Base-by-base conservation (phyloP, 2,329 filamentous ascomycete genomes). In the Scopulariopsis brevicaulis region DNA sequence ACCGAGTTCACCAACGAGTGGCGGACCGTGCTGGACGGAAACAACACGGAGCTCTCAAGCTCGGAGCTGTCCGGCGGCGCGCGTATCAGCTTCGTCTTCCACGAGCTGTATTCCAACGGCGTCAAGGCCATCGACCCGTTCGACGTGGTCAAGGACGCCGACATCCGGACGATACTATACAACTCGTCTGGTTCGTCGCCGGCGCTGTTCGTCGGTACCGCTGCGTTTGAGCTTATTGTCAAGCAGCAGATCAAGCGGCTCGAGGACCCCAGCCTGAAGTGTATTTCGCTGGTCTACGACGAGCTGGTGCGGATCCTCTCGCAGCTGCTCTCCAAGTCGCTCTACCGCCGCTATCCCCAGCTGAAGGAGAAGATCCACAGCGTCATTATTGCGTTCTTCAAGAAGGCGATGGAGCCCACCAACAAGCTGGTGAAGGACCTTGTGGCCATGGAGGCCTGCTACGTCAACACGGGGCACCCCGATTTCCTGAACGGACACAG, bases 141-240 rank as follows among this genome's bases (percentile, higher is more conserved):
- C 70, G 94, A 99, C 66, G 82, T 92, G 63, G 91, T 97, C 72
- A 99, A 97, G 77, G 94, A 99, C 71, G 86, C 93, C 60, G 94
- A 99, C 68, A 99, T 99, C 66, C 87, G 95, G 65, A 97, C 90
- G 25, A 93, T 96, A 61, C 82, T 99, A 10, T 96, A 96, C 83
- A 99, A 99, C 82, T 97, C 94, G 25, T 97, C 94, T n/a, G 94
- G 94, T 69, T 94, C 94, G 34, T 96, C 93, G 1, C 94, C 94
- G 0, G 93, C 94, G 1, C 83, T 99, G 8, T 99, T 99, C 68
- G 94, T 99, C 34, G 94, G 94, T 58, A 97, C 94, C 8, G 95
- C 90, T 7, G 94, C 94, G n/a, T 99, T 99, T 66, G 94, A 99
- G 73, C 79, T 96, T 63, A 96, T 99, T 65, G 93, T 97, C 64